Evolutionary conservation across 495 filamentous ascomycete genomes (phyloP).

Genomic region (Hypoxylon crocopeplum): DNA sequence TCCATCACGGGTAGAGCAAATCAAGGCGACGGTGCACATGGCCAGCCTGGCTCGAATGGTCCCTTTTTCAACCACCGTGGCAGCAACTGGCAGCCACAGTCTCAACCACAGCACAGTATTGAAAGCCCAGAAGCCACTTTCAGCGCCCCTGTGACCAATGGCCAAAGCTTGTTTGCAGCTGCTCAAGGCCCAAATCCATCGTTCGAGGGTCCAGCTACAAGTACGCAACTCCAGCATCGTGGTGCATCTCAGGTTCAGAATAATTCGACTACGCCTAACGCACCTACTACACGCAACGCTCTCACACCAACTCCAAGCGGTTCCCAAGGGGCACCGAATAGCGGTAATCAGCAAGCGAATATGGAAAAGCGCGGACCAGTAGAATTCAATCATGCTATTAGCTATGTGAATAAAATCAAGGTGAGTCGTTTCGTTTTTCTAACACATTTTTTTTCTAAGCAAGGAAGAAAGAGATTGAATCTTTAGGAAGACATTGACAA

Average conservation of each 20-base stretch:
- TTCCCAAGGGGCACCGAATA: slow-evolving; percentile 49
- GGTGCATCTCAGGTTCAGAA: slow-evolving; percentile 82
- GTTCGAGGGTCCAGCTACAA: slow-evolving; percentile 59
- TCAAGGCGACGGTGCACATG: slow-evolving; percentile 51
- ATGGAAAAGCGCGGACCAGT: slow-evolving; percentile 91
- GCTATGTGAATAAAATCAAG: slow-evolving; percentile 99
- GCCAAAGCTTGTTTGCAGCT: slow-evolving; percentile 51
- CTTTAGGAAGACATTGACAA: background rate
- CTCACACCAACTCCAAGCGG: slow-evolving; percentile 59
- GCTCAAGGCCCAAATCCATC: slow-evolving; percentile 49
- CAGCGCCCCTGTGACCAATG: slow-evolving; percentile 56
- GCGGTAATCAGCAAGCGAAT: slow-evolving; percentile 61
- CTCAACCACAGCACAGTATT: slow-evolving; percentile 63
- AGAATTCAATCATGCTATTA: slow-evolving; percentile 99
- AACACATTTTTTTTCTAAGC: background rate
- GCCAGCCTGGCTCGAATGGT: slow-evolving; percentile 39
- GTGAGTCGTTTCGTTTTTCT: slow-evolving; percentile 60
- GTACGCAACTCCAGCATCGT: slow-evolving; percentile 74
- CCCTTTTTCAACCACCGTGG: slow-evolving; percentile 48
- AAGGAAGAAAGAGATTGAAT: background rate
- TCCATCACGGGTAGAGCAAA: slow-evolving; percentile 56
- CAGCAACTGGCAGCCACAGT: slow-evolving; percentile 57
- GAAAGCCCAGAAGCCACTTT: slow-evolving; percentile 62
- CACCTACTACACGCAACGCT: slow-evolving; percentile 50
- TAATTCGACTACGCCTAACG: slow-evolving; percentile 46